Evolutionary conservation across 768 basidiomycete species (phyloP).

Genomic region (Boletus tomentosulus): DNA sequence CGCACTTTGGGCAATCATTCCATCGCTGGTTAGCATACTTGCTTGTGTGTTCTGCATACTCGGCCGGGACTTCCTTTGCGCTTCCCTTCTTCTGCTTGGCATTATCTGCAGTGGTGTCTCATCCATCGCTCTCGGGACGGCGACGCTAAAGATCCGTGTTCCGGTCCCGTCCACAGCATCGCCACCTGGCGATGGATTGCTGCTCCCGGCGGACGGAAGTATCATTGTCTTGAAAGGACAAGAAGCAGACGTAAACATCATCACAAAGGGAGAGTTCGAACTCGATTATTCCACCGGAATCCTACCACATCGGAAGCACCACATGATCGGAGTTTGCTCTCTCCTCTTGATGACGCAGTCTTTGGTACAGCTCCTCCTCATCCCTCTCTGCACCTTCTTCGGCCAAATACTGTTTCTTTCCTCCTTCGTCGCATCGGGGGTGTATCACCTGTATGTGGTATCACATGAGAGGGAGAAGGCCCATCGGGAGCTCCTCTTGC

Average conservation of each 20-base stretch:
- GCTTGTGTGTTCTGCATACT: conserved; percentile 19
- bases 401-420: conserved; percentile 31
- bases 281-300: conserved; percentile 21
- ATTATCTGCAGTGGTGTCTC: conserved; percentile 30
- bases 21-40: conserved; percentile 21
- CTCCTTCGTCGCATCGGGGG: conserved; percentile 29
- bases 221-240: conserved; percentile 26
- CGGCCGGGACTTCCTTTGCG: conserved; percentile 22
- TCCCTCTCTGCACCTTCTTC: conserved; percentile 28
- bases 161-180: conserved; percentile 21
- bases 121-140: conserved; percentile 26
- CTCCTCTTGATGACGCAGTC: conserved; percentile 28
- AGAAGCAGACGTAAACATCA: conserved; percentile 24
- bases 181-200: conserved; percentile 30
- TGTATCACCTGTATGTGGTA: conserved; percentile 29
- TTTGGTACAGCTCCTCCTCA: conserved; percentile 29
- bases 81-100: conserved; percentile 30
- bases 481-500: conserved; percentile 18
- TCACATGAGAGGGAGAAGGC: conserved; percentile 28
- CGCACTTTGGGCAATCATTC: conserved; percentile 15
- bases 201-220: conserved; percentile 16
- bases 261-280: conserved; percentile 32
- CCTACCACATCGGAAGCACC: conserved; percentile 1
- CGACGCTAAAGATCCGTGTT: conserved; percentile 19
- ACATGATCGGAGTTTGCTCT: conserved; percentile 20